Conservation (phyloP, 768 basidiomycete genomes). For the Lactarius evosmus region DNA sequence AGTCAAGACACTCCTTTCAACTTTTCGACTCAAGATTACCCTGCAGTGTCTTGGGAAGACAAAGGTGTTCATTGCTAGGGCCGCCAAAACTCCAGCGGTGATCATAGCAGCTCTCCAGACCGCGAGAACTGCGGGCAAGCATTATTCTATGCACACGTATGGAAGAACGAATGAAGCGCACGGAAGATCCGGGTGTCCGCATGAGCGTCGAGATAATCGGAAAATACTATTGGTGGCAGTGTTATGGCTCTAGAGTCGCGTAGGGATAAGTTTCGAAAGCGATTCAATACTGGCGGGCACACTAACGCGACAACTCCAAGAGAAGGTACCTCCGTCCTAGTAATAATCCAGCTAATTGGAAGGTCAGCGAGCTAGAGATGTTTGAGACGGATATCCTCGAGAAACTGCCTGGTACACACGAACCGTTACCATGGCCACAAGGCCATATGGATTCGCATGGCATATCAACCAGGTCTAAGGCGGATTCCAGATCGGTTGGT, state of each 20-base stretch:
- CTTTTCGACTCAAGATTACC: conserved; percentile 30
- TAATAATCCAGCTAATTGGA: conserved; percentile 45
- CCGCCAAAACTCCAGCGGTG: conserved; percentile 44
- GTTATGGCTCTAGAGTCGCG: conserved; percentile 39
- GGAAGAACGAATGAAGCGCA: conserved; percentile 5
- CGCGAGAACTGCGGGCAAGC: conserved; percentile 37
- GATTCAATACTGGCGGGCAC: not conserved
- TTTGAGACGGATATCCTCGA: conserved; percentile 2
- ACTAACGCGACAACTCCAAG: conserved; percentile 46
- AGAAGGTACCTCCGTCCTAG: conserved; percentile 38
- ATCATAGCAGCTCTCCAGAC: conserved; percentile 43
- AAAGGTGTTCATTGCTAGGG: conserved; percentile 43
- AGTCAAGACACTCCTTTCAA: not conserved
- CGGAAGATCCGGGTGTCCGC: conserved; percentile 10
- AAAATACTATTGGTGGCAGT: conserved; percentile 42
- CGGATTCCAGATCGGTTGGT: not conserved
- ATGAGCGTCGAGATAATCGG: conserved; percentile 31
- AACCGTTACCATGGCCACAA: conserved; percentile 42
- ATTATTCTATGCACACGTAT: not conserved
- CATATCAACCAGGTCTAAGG: conserved; percentile 41
- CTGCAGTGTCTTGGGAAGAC: conserved; percentile 48
- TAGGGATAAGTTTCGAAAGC: conserved; percentile 1
- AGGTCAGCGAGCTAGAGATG: conserved; percentile 41
- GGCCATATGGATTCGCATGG: conserved; percentile 42
- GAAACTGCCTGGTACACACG: not conserved